Percentiles rank a stretch among this genome's conserved stretches.
Conservation (phyloP, 805 yeast genomes). For the Metschnikowia amazonensis region DNA sequence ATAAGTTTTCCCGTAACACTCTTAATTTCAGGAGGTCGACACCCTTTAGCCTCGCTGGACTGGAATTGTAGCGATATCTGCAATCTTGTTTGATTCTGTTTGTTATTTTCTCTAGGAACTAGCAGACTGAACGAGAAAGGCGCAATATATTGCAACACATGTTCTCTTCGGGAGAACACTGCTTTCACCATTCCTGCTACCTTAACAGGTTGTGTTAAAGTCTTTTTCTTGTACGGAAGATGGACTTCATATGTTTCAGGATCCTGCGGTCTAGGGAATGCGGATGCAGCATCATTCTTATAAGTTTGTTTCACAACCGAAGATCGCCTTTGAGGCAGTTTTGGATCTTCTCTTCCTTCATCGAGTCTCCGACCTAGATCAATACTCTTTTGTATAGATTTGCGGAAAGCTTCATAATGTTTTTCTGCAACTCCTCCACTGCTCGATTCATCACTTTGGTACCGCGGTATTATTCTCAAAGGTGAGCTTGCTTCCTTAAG, state of each 20-base stretch:
- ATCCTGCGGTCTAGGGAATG: background rate
- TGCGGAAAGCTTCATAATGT: slow-evolving; percentile 18
- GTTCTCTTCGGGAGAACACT: slow-evolving; percentile 15
- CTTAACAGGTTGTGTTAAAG: slow-evolving; percentile 21
- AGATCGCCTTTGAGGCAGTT: slow-evolving; percentile 6
- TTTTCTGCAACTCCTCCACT: slow-evolving; percentile 14
- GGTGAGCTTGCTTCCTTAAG: slow-evolving; percentile 24
- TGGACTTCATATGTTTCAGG: slow-evolving; percentile 14
- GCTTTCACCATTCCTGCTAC: slow-evolving; percentile 22
- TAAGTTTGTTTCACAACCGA: slow-evolving; percentile 19
- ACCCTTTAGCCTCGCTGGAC: slow-evolving; percentile 6
- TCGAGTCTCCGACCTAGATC: slow-evolving; percentile 8
- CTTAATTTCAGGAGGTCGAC: slow-evolving; percentile 16
- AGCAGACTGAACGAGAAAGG: slow-evolving; percentile 9
- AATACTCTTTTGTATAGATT: slow-evolving; percentile 10
- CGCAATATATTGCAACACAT: slow-evolving; percentile 13
- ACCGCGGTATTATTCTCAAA: slow-evolving; percentile 22
- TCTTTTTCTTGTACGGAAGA: slow-evolving; percentile 22
- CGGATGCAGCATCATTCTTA: background rate
- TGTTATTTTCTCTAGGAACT: background rate
- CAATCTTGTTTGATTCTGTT: slow-evolving; percentile 1
- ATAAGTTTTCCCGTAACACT: slow-evolving; percentile 15
- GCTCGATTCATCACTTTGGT: background rate
- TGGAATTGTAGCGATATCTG: slow-evolving; percentile 8
- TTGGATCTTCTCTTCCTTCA: slow-evolving; percentile 5